Base-by-base conservation (phyloP, 805 yeast genomes). In the Candida endomychidarum region DNA sequence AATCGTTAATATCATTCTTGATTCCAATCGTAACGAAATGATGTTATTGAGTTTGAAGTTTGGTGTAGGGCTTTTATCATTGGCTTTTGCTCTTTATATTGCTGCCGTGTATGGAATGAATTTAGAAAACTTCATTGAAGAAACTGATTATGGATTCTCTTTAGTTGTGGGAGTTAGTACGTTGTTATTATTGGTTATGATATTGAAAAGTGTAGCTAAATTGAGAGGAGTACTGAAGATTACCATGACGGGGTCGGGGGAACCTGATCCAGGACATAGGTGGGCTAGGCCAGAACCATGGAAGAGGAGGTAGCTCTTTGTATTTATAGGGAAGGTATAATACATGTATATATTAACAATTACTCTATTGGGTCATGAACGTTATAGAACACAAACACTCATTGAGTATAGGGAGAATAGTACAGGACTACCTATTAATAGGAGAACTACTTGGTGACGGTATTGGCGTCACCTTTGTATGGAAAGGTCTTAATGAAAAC, bases 91-190 rank as follows among this genome's bases (percentile, higher is more conserved):
- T 1, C 67, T 95, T 33, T 86, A 86, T 49, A 58, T 87, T 11
- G 93, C 96, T 2, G 84, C 96, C 0, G 67, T 88, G 8, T 93
- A 90, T 60, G 99, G 99, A 24, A 93, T 93, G 99, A 93, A 93
- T 61, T 67, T 86, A 52, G 82, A 82, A 47, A 86, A 86, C 52
- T 85, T 80, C 53, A 78, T 85, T 4, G 95, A 86, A 57, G 96
- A 89, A 41, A 67, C 80, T 1, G 74, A 76, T 40, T 72, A 74
- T 47, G 96, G 96, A 22, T 86, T 88, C 56, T 68, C 65, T 44
- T 30, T 52, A 5, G 58, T 67, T 5, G 57, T 79, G 1, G 58
- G 71, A 1, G 45, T 70, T 1, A 66, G 82, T 0, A 65, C 80
- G 2, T 54, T 77, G 8, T 37, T 63, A 3, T 49, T 77, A 24